These are phyloP conservation scores for Graphiopsis chlorocephala DNA, from an alignment of 2,329 filamentous ascomycete genomes.

Conservation along the genomic window DNA sequence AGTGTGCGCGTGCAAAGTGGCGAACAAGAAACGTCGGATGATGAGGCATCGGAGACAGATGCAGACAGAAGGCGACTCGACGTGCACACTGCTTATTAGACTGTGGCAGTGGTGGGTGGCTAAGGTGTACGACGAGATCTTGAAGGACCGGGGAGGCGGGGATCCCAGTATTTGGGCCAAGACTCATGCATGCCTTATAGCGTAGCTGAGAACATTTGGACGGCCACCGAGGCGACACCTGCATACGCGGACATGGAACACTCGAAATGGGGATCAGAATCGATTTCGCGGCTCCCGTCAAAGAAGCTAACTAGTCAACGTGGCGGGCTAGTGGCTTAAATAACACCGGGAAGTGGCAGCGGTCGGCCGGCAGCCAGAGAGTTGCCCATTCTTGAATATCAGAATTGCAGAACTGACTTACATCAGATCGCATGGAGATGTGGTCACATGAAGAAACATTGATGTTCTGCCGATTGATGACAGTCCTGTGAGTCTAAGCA, in stretches of 20 bases:
- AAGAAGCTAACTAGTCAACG: not conserved
- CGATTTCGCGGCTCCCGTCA: not conserved
- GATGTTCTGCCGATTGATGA: not conserved
- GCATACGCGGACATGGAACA: not conserved
- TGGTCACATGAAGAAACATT: not conserved
- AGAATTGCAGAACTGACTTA: not conserved
- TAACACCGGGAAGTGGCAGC: not conserved
- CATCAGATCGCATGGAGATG: not conserved
- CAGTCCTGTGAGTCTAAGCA: not conserved
- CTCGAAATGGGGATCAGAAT: not conserved
- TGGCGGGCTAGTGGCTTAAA: not conserved
- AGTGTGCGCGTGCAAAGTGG: not conserved
- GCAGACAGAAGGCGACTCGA: not conserved
- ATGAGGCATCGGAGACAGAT: not conserved
- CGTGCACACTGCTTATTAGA: not conserved
- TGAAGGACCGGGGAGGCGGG: slow-evolving; percentile 4
- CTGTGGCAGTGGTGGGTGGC: not conserved
- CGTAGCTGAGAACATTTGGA: not conserved
- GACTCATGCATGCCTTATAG: not conserved
- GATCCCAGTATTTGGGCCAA: slow-evolving; percentile 5
- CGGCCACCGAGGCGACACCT: not conserved
- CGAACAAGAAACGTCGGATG: not conserved
- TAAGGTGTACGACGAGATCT: not conserved
- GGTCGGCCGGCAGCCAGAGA: not conserved
- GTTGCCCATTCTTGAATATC: not conserved